phyloP scores from a whole-genome alignment of 257 asterid genomes.

The Echites panduratus region DNA sequence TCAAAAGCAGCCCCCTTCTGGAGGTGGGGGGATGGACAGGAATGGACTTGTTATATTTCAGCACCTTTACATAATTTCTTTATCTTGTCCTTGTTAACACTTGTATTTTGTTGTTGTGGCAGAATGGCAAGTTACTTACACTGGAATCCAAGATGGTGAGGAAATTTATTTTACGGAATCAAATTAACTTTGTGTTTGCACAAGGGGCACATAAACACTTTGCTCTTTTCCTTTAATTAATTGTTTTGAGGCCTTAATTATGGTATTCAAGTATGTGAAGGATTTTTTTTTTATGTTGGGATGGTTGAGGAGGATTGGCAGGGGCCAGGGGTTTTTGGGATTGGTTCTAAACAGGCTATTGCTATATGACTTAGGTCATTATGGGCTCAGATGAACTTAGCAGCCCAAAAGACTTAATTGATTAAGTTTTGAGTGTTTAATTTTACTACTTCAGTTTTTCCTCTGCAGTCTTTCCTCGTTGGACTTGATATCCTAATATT shows the following conservation, averaged over 20 bases:
- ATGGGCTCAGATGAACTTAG: not conserved
- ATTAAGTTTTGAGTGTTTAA: not conserved
- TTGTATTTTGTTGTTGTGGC: constrained; percentile 21
- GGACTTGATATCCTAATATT: constrained; percentile 1
- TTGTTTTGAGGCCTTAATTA: not conserved
- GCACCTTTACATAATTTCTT: not conserved
- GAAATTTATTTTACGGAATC: not conserved
- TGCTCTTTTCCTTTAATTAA: not conserved
- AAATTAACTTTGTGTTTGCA: constrained; percentile 1
- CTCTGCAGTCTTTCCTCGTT: not conserved
- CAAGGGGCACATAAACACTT: not conserved
- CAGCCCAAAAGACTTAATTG: not conserved
- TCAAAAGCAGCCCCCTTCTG: not conserved
- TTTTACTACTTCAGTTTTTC: not conserved
- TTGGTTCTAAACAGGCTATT: too few species aligned
- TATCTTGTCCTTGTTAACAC: not conserved
- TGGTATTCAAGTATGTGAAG: not conserved
- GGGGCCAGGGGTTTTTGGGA: too few species aligned
- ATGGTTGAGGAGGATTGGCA: too few species aligned
- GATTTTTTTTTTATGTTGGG: not conserved
- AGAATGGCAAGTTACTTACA: constrained; percentile 68
- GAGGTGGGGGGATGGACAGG: not conserved
- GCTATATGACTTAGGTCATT: not conserved
- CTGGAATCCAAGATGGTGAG: constrained; percentile 74
- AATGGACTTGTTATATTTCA: not conserved